Evolutionary conservation across 1,284 basidiomycete species (phyloP), one percentile per base, ranked within the genome.

Genomic region (Naganishia albida): DNA sequence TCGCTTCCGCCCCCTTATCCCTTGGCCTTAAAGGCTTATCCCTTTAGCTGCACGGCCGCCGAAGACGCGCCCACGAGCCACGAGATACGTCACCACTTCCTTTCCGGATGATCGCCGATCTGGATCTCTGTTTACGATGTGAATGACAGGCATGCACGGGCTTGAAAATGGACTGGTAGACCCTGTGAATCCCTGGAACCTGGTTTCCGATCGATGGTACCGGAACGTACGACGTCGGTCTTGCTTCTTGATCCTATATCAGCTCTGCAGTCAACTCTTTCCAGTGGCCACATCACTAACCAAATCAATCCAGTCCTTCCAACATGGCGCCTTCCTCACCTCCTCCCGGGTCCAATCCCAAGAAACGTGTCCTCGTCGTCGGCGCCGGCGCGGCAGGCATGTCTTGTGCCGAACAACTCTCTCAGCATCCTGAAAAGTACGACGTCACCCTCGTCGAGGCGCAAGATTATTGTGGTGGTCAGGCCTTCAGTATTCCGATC

Each of bases 401-500:
- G 83, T 70, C 83, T 7, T 85, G 84, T 57, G 85, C 85, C 6
- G 85, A 85, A 60, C 70, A 72, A 26, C 73, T 81, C 67, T 82
- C 83, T 56, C 80, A 80, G 57, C 84, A 85, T 70, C 83, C 86
- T 0, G 84, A 85, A 69, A 80, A 77, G 62, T 87, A 83, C 73
- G 77, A 82, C 25, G 83, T 86, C 34, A 83, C 82, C 4, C 73
- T 86, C 25, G 83, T 84, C 72, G 74, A 86, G 67, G 80, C 83
- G 55, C 80, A 82, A 66, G 75, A 77, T 25, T 81, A 83, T 57
- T 78, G 82, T 4, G 86, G 85, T 20, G 86, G 83, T n/a, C 86
- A 85, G 80, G 85, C 83, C 7, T 86, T 84, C 66, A 85, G 83
- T 25, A 81, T 84, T 78, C 75, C 77, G 10, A 82, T 86, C 67